Base-by-base conservation (phyloP, 192 early-diverging fungal species). In the Coemansia sp. region DNA sequence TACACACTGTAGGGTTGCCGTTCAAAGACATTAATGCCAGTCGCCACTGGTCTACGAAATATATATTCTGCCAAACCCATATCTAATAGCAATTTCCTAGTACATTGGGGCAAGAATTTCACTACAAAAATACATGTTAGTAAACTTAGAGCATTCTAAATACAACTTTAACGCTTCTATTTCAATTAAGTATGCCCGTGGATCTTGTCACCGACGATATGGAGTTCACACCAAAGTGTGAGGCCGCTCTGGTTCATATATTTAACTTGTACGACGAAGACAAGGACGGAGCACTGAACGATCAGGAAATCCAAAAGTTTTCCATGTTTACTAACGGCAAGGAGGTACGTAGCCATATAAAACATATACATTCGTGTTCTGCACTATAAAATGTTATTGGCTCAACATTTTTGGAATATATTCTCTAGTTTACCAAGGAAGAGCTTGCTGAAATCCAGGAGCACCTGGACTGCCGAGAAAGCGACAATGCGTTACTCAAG, bases 211-310 rank as follows among this genome's bases (percentile, higher is more conserved):
- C 67, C 24, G 78, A 82, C 21, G 65, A 82, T 7, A 74, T 82
- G 42, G 75, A 70, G 44, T 73, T 84, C 52, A 75, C 67, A 15
- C 67, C 83, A 13, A 62, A 69, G 30, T 77, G 73, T 33, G 73
- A 78, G 39, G 61, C 53, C 2, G 83, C 86, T 8, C 78, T 87
- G 19, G 47, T 52, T 12, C 84, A 86, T 68, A 88, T 86, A 27
- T 88, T 88, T 57, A 61, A 49, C n/a, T 73, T 81, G 9, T 88
- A 83, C 55, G 86, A 86, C 56, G 55, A 66, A 21, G 84, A 86
- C 77, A 67, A 73, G 47, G 84, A 86, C 65, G 78, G 72, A 0
- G 72, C 73, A 14, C 63, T 88, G 52, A 82, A 80, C 59, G 57
- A 68, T 37, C 47, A 60, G 6, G 85, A 85, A 61, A 61, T 85